Evolutionary conservation across 140 eudicot genomes (phyloP), one percentile per base, ranked within the genome.

Genomic region (Cichorium intybus): DNA sequence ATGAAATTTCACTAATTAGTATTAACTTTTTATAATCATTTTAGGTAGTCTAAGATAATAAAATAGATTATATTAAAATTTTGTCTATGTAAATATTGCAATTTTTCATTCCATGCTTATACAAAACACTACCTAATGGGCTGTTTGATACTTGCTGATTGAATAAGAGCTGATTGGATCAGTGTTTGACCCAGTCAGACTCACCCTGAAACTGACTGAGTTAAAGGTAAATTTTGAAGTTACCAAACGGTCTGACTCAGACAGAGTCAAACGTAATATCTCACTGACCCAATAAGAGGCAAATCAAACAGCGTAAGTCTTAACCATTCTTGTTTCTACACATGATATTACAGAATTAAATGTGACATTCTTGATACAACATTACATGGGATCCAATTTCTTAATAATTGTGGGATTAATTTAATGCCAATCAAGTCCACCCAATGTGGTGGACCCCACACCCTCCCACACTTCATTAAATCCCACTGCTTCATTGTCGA

Each of bases 381-480:
- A 22, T 45, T 41, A 54, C 66, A 64, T 10, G 4, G 43, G 17
- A 18, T 12, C 51, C 28, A 60, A 24, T 2, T 34, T 14, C 69
- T 35, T 10, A 17, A 12, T 45, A 26, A 56, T 28, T 33, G 60
- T 66, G 57, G 55, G 12, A 59, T 68, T 75, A 93, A 60, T 89
- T 68, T 75, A 93, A 60, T 89, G 77, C 97, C 97, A 93, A 24
- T 89, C 88, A n/a, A 88, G 78, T 56, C 94, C 97, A 16, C 99
- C 99, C 29, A 93, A 66, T 28, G 97, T 93, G 15, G 95, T 79
- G 0, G 90, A 75, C 18, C 97, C 97, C 45, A 88, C 78, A 10
- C 99, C 99, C 68, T 93, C 97, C 99, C 97, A 93, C 43, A 77
- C 82, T 41, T 93, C 97, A 35, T 62, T 74, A 82, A 66, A 66